Evolutionary conservation across 805 yeast species (phyloP), one percentile per base, ranked within the genome.

Genomic region (Ogataea ganodermae): DNA sequence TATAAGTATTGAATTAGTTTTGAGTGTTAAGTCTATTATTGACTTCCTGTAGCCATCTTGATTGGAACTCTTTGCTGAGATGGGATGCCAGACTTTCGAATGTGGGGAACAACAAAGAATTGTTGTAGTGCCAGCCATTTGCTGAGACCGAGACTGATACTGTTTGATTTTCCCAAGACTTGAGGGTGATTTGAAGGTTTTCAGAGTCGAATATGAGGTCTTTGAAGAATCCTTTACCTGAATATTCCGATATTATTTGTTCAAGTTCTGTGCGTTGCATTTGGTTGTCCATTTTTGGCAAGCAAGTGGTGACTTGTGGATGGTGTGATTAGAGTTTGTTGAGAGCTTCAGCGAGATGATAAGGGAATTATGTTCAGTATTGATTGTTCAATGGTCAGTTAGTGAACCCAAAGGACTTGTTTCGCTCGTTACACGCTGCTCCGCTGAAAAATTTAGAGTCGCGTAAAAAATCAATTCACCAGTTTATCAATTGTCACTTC

Each of bases 81-180:
- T 45, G 39, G 46, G 49, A 45, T 3, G 62, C 61, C 6, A 65
- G 44, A 14, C 62, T 50, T 44, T 66, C 69, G 52, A 66, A 66
- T 2, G 68, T 63, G 23, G 70, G 68, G 39, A 44, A 44, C 23
- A 46, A 23, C 8, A 14, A 30, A 3, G 37, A 16, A 22, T 18
- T 16, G 23, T 14, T 26, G 44, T 49, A 57, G 38, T 44, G 59
- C 70, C 70, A 66, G 1, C 70, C 70, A 40, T 56, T 48, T 2
- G 36, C 42, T 20, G 54, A 43, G 16, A 65, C 66, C 9, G 41
- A 42, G 1, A 63, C 51, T 2, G 41, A 36, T 9, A 44, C 53
- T 3, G 9, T 4, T n/a, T 31, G 17, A 7, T 36, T 35, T 44
- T 62, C 66, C 13, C 17, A 17, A 14, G 55, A 16, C 10, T 41